These are phyloP conservation scores for Xylaria longipes DNA, from an alignment of 495 filamentous ascomycete species.

Conservation along the genomic window DNA sequence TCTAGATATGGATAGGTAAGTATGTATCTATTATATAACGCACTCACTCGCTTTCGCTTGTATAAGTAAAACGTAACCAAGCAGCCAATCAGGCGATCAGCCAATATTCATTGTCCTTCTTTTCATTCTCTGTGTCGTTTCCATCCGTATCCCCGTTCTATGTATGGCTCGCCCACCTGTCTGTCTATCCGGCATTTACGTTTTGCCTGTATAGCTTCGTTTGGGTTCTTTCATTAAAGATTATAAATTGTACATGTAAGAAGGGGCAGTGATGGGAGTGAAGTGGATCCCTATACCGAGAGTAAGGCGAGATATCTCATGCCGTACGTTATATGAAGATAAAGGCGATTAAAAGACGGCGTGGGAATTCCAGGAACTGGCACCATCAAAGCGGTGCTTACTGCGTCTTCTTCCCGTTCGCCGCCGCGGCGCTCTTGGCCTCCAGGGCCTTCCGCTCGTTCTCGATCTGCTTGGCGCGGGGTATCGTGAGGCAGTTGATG, in stretches of 20 bases:
- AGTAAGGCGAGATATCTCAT: background rate
- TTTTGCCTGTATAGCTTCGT: background rate
- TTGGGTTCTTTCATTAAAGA: background rate
- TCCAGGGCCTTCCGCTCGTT: constrained; percentile 43
- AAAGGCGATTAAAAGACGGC: background rate
- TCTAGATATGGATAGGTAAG: background rate
- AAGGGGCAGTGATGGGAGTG: background rate
- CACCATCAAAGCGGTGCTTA: constrained; percentile 12
- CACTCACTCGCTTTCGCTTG: background rate
- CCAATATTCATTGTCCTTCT: background rate
- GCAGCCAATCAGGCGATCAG: background rate
- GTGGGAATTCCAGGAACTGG: background rate
- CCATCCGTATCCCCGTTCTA: background rate
- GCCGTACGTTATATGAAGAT: background rate
- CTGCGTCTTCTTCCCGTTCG: constrained; percentile 44
- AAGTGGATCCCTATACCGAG: background rate
- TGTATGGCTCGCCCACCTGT: background rate
- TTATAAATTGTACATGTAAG: constrained; percentile 1
- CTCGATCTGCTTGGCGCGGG: constrained; percentile 60
- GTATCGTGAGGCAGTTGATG: constrained; percentile 94
- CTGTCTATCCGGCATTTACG: constrained; percentile 2
- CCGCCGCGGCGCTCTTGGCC: constrained; percentile 30
- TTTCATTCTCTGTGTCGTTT: background rate
- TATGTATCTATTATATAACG: constrained; percentile 2
- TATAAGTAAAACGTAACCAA: background rate